These are phyloP conservation scores for Catenaria anguillulae DNA, from an alignment of 371 early-diverging fungal genomes.

Conservation along the genomic window DNA sequence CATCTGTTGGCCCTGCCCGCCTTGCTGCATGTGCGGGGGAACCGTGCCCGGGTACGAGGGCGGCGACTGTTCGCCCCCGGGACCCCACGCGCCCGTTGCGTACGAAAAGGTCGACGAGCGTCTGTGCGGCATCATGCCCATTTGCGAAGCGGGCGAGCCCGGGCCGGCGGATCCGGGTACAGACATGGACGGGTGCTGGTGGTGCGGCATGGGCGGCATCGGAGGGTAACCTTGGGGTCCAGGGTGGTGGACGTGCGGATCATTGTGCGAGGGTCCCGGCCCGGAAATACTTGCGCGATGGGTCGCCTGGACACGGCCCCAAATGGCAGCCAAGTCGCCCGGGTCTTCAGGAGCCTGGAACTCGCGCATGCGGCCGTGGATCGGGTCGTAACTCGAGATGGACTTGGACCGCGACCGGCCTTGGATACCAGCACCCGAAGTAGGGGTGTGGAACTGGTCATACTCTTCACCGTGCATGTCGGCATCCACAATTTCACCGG, in stretches of 20 bases:
- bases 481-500: neutral
- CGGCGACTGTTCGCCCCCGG: neutral
- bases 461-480: neutral
- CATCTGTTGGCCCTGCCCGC: neutral
- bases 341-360: neutral
- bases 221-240: no score
- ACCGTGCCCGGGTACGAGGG: neutral
- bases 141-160: neutral
- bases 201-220: no score
- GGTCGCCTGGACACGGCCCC: slow-evolving; percentile 1
- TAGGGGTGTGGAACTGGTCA: neutral
- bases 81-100: neutral
- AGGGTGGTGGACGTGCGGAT: no score
- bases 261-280: no score
- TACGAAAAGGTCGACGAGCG: neutral
- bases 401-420: neutral
- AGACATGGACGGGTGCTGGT: neutral
- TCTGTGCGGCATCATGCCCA: neutral
- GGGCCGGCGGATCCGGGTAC: neutral
- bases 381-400: slow-evolving; percentile 1
- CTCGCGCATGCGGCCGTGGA: neutral
- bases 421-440: no score
- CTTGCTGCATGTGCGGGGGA: neutral
- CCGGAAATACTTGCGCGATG: neutral
- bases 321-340: neutral